phyloP scores from a whole-genome alignment of 257 asterid genomes.

The Solanum okadae region DNA sequence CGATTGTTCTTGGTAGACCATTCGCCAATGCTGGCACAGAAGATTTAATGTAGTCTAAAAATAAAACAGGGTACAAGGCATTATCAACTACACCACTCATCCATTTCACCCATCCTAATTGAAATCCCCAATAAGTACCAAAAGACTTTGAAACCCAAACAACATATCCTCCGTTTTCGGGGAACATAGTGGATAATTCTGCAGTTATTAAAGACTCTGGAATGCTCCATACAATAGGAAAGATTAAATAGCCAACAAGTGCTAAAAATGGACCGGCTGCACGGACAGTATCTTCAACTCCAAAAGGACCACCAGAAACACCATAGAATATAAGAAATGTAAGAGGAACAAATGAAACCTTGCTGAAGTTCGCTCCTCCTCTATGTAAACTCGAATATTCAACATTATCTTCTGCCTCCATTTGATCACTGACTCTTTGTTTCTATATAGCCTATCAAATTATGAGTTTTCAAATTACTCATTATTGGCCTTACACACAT shows the following conservation, averaged over 20 bases:
- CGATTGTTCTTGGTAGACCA: conserved; percentile 34
- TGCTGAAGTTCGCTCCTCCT: conserved; percentile 14
- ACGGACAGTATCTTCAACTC: conserved; percentile 49
- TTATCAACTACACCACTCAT: conserved; percentile 61
- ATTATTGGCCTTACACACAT: not conserved
- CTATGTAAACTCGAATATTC: conserved; percentile 24
- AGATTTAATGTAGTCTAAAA: conserved; percentile 54
- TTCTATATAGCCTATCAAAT: not conserved
- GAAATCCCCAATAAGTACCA: conserved; percentile 53
- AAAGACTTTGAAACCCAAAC: conserved; percentile 53
- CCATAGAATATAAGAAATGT: conserved; percentile 45
- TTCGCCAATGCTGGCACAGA: conserved; percentile 33
- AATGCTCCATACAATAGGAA: conserved; percentile 46
- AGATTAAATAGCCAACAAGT: conserved; percentile 37
- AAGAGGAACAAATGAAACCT: conserved; percentile 39
- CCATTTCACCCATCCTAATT: conserved; percentile 68
- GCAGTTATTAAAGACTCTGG: conserved; percentile 53
- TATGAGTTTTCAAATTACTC: not conserved
- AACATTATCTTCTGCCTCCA: conserved; percentile 18
- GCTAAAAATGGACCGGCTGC: conserved; percentile 58
- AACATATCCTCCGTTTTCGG: conserved; percentile 51
- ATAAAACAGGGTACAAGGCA: conserved; percentile 57
- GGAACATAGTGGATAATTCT: conserved; percentile 47
- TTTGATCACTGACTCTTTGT: not conserved
- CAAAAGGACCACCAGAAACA: conserved; percentile 61